phyloP scores from a whole-genome alignment of 805 yeast species.

The Teunomyces barrocoloradensis region DNA sequence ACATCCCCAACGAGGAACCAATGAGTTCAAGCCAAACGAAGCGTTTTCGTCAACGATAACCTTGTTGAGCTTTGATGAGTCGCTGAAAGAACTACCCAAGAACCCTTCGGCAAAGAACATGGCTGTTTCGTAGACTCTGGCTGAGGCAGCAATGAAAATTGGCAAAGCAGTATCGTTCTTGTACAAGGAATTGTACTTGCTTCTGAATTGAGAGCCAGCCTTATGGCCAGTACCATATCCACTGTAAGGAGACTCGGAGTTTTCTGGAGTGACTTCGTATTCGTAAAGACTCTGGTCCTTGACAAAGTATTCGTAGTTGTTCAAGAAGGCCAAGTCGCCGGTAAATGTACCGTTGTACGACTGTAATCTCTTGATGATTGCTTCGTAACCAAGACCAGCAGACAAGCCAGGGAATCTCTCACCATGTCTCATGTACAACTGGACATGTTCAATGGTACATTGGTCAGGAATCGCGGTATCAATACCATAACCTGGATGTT shows the following conservation, averaged over 20 bases:
- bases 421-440: conserved; percentile 73
- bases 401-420: conserved; percentile 54
- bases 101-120: conserved; percentile 59
- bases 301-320: conserved; percentile 52
- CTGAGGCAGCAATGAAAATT: conserved; percentile 54
- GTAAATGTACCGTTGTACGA: conserved; percentile 27
- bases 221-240: conserved; percentile 50
- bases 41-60: conserved; percentile 47
- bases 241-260: conserved; percentile 43
- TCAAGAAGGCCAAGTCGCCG: conserved; percentile 54
- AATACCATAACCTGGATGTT: conserved; percentile 25
- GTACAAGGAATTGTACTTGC: conserved; percentile 50
- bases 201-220: conserved; percentile 50
- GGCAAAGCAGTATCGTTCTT: conserved; percentile 35
- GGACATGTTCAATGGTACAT: conserved; percentile 65
- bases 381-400: conserved; percentile 27
- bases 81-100: conserved; percentile 41
- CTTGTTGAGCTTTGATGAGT: conserved; percentile 26
- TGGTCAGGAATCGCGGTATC: conserved; percentile 28
- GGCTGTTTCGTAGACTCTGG: conserved; percentile 57
- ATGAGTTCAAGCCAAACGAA: conserved; percentile 54
- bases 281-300: conserved; percentile 39
- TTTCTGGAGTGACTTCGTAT: conserved; percentile 49
- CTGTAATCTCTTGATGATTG: conserved; percentile 24
- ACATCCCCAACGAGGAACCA: conserved; percentile 54